These are phyloP conservation scores for Dioscorea dumetorum DNA, from an alignment of 106 monocot genomes.

Conservation along the genomic window DNA sequence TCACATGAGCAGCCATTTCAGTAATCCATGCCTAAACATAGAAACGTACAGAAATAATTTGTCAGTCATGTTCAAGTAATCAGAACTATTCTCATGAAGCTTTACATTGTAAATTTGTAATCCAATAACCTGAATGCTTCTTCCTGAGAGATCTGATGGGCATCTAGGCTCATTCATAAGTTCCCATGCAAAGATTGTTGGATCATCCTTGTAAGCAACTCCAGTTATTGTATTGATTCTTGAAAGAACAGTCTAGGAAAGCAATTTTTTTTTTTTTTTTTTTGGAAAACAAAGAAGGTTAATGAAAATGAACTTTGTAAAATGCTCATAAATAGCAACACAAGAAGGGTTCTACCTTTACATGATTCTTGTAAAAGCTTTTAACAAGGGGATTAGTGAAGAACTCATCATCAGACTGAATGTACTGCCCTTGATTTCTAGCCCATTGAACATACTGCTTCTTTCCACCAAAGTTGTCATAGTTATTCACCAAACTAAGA, in stretches of 20 bases:
- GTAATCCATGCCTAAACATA: constrained; percentile 55
- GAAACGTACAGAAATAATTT: not conserved
- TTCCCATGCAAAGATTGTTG: constrained; percentile 47
- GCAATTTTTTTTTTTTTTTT: too few species aligned
- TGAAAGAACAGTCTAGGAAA: constrained; percentile 27
- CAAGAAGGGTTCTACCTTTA: constrained; percentile 30
- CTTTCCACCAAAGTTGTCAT: constrained; percentile 66
- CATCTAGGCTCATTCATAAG: constrained; percentile 52
- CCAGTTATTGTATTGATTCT: constrained; percentile 31
- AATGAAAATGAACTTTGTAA: not conserved
- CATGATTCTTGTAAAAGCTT: constrained; percentile 57
- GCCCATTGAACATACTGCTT: constrained; percentile 77
- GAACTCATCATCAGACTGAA: constrained; percentile 65
- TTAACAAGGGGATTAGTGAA: constrained; percentile 53
- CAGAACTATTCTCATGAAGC: not conserved
- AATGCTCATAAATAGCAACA: too few species aligned
- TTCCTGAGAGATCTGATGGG: constrained; percentile 27
- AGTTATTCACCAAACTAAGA: constrained; percentile 62
- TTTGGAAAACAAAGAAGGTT: not conserved
- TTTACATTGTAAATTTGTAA: not conserved
- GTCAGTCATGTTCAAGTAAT: too few species aligned
- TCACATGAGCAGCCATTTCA: constrained; percentile 83
- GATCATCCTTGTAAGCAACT: constrained; percentile 44
- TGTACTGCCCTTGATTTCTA: constrained; percentile 45
- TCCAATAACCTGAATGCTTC: constrained; percentile 22